phyloP scores from a whole-genome alignment of 768 basidiomycete genomes.

The Boletus pseudo-olivaceus region DNA sequence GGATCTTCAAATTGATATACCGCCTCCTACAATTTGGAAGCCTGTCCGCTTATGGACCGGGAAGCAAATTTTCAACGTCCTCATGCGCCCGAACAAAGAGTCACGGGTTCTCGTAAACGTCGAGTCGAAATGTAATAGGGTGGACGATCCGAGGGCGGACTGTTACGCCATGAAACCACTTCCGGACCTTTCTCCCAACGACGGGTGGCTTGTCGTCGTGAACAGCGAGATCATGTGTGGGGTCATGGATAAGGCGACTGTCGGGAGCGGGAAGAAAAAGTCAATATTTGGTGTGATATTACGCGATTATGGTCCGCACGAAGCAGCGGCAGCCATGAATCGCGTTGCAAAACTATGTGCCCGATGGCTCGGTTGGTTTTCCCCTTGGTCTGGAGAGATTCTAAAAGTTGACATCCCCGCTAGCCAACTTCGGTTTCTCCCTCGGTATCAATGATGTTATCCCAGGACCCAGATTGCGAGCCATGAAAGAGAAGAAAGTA shows the following conservation, averaged over 20 bases:
- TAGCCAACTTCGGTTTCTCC: constrained; percentile 96
- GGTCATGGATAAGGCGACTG: constrained; percentile 96
- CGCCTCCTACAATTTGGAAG: constrained; percentile 92
- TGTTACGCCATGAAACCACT: constrained; percentile 66
- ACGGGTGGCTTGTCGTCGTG: constrained; percentile 94
- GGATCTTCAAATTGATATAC: constrained; percentile 88
- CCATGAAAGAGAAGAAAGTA: constrained; percentile 81
- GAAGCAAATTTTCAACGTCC: constrained; percentile 96
- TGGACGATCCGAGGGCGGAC: constrained; percentile 65
- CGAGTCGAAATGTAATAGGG: constrained; percentile 92
- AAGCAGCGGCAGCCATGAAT: constrained; percentile 94
- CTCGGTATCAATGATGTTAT: constrained; percentile 99
- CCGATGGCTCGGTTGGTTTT: constrained; percentile 77
- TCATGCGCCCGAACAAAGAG: constrained; percentile 89
- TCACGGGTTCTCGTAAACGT: constrained; percentile 89
- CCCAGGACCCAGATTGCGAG: constrained; percentile 79
- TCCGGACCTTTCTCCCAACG: constrained; percentile 90
- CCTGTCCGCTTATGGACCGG: constrained; percentile 95
- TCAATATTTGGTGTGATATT: constrained; percentile 98
- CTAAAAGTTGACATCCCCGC: constrained; percentile 3
- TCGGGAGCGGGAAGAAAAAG: constrained; percentile 98
- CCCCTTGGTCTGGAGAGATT: background rate
- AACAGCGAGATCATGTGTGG: constrained; percentile 99
- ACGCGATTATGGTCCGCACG: constrained; percentile 93
- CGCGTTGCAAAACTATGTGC: constrained; percentile 93